These are phyloP conservation scores for Acer saccharum DNA, from an alignment of 345 rosid genomes.

Conservation along the genomic window DNA sequence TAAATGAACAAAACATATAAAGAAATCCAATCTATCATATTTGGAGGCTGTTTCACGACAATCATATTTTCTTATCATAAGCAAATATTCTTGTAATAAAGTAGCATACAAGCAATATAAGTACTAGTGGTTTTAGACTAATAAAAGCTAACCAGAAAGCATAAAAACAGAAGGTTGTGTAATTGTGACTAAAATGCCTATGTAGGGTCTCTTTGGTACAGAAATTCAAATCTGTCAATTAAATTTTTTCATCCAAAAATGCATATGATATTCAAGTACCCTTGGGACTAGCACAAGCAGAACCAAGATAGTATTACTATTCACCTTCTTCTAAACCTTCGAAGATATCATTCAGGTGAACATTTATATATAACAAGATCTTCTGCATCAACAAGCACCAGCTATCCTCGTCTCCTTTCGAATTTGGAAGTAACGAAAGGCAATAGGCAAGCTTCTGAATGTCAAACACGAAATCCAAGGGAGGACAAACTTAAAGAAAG, in stretches of 20 bases:
- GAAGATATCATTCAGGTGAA: slow-evolving; percentile 62
- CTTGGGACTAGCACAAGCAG: slow-evolving; percentile 3
- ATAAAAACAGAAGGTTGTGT: neutral
- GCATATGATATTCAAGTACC: neutral
- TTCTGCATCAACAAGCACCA: slow-evolving; percentile 79
- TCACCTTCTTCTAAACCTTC: slow-evolving; percentile 87
- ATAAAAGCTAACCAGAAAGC: neutral
- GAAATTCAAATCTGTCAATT: neutral
- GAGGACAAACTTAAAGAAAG: slow-evolving; percentile 15
- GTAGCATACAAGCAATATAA: neutral
- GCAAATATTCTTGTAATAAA: neutral
- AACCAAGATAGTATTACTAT: slow-evolving; percentile 17
- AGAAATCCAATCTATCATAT: no score
- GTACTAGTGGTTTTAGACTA: neutral
- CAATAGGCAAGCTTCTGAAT: slow-evolving; percentile 76
- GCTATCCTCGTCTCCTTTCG: slow-evolving; percentile 73
- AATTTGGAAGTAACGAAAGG: slow-evolving; percentile 83
- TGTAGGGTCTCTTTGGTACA: neutral
- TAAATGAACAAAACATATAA: no score
- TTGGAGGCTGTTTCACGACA: no score
- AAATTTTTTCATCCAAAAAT: neutral
- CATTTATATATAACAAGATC: slow-evolving; percentile 61
- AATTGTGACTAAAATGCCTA: neutral
- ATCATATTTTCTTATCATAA: no score
- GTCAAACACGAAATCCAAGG: slow-evolving; percentile 22